phyloP scores from a whole-genome alignment of 352 stramenopile genomes.

The Pythium phragmitis region DNA sequence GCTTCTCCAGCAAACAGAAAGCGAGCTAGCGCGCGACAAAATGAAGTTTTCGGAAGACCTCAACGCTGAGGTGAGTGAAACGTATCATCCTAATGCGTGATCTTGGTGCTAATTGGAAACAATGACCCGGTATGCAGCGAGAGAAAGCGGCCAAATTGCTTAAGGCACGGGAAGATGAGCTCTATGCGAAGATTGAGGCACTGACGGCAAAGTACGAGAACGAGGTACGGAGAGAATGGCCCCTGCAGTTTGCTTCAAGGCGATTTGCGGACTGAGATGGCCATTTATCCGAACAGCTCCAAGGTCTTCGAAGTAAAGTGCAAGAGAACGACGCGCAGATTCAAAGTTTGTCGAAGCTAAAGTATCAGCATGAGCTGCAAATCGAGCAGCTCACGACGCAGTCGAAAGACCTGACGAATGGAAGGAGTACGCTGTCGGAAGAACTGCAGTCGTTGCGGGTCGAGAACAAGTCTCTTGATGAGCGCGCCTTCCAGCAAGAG shows the following conservation, averaged over 20 bases:
- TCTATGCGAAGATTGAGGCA: conserved; percentile 65
- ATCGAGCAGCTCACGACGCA: conserved; percentile 70
- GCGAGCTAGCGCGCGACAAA: conserved; percentile 55
- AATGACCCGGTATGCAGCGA: conserved; percentile 27
- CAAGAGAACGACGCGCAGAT: conserved; percentile 51
- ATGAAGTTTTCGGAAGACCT: conserved; percentile 71
- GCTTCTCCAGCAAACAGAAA: conserved; percentile 53
- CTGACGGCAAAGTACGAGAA: conserved; percentile 59
- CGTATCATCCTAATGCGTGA: neutral
- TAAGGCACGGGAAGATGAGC: conserved; percentile 62
- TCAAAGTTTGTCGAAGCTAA: conserved; percentile 63
- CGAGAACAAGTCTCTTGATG: conserved; percentile 83
- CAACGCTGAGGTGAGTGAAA: conserved; percentile 39
- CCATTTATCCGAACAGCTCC: conserved; percentile 33
- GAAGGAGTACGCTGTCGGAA: conserved; percentile 36
- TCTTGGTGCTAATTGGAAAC: neutral
- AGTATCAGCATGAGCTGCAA: conserved; percentile 79
- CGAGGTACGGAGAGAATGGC: conserved; percentile 37
- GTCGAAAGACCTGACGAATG: conserved; percentile 52
- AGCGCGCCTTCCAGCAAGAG: conserved; percentile 77
- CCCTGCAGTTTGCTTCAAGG: neutral
- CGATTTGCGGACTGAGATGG: neutral
- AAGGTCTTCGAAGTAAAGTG: conserved; percentile 38
- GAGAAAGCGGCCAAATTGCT: conserved; percentile 42
- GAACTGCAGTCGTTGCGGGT: conserved; percentile 58